Evolutionary conservation across 1,284 basidiomycete genomes (phyloP).

Genomic region (Phellopilus nigrolimitatus): DNA sequence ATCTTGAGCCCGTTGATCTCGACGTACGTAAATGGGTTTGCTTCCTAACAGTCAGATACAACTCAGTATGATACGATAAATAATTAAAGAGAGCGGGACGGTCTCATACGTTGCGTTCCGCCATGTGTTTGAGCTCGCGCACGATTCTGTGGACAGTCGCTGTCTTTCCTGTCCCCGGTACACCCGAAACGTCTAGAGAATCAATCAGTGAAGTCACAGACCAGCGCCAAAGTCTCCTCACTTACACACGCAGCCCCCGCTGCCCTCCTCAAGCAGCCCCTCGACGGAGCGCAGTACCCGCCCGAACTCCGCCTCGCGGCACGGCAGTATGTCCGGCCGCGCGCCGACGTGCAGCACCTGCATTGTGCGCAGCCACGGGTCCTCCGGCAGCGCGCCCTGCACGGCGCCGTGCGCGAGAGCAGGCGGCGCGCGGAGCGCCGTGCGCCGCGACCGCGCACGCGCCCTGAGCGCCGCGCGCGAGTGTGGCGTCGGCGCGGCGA

Average conservation of each 20-base stretch:
- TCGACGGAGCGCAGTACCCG: slow-evolving; percentile 76
- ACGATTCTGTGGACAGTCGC: slow-evolving; percentile 94
- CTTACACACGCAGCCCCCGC: slow-evolving; percentile 93
- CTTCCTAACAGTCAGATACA: slow-evolving; percentile 53
- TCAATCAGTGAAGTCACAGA: background rate
- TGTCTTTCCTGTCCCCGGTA: slow-evolving; percentile 98
- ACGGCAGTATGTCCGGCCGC: slow-evolving; percentile 86
- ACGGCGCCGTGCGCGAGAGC: slow-evolving; percentile 29
- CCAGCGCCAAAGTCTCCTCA: slow-evolving; percentile 20
- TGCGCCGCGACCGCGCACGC: slow-evolving; percentile 32
- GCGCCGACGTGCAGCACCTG: slow-evolving; percentile 91
- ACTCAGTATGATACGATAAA: background rate
- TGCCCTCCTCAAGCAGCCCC: slow-evolving; percentile 87
- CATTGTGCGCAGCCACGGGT: slow-evolving; percentile 83
- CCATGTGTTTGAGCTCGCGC: slow-evolving; percentile 83
- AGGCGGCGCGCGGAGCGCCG: slow-evolving; percentile 33
- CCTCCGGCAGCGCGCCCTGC: slow-evolving; percentile 48
- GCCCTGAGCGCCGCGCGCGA: slow-evolving; percentile 55
- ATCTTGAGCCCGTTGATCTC: slow-evolving; percentile 97
- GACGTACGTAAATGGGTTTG: slow-evolving; percentile 91
- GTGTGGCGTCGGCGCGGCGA: slow-evolving; percentile 61
- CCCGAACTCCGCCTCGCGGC: slow-evolving; percentile 84
- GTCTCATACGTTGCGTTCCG: slow-evolving; percentile 64
- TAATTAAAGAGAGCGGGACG: background rate
- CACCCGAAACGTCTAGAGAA: slow-evolving; percentile 84